phyloP scores from a whole-genome alignment of 2,329 filamentous ascomycete species.

The Fusarium fujikuroi region DNA sequence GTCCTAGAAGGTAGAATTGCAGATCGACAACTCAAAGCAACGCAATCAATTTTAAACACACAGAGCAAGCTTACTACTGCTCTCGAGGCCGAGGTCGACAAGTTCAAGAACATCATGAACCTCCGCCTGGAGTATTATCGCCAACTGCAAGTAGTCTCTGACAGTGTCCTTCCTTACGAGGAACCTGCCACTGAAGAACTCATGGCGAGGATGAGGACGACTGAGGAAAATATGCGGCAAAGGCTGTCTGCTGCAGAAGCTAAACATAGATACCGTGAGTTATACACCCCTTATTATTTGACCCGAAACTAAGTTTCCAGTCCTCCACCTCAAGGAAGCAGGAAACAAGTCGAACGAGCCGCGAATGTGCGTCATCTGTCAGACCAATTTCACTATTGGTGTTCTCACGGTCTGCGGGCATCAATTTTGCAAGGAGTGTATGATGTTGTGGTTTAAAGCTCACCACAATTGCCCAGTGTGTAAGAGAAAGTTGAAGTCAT shows the following conservation, averaged over 20 bases:
- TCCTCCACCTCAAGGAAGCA: conserved; percentile 63
- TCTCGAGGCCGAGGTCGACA: conserved; percentile 77
- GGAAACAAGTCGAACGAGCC: conserved; percentile 72
- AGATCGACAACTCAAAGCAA: conserved; percentile 68
- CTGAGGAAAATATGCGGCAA: conserved; percentile 57
- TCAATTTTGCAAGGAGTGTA: conserved; percentile 90
- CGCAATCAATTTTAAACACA: conserved; percentile 63
- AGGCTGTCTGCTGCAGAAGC: conserved; percentile 73
- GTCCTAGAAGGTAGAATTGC: conserved; percentile 74
- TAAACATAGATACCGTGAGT: conserved; percentile 78
- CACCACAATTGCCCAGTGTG: conserved; percentile 86
- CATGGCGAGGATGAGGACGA: conserved; percentile 49
- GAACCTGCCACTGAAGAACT: conserved; percentile 65
- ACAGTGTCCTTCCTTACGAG: conserved; percentile 82
- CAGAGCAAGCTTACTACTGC: conserved; percentile 61
- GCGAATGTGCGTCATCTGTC: conserved; percentile 87
- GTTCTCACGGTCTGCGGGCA: conserved; percentile 90
- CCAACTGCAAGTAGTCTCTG: conserved; percentile 90
- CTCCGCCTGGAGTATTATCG: conserved; percentile 88
- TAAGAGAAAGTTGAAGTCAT: conserved; percentile 72
- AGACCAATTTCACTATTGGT: conserved; percentile 78
- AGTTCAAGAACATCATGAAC: conserved; percentile 84
- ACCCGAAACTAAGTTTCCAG: conserved; percentile 46
- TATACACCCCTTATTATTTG: not conserved
- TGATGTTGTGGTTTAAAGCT: conserved; percentile 79